phyloP scores from a whole-genome alignment of 116 monocot species.

The Iris pallida region DNA sequence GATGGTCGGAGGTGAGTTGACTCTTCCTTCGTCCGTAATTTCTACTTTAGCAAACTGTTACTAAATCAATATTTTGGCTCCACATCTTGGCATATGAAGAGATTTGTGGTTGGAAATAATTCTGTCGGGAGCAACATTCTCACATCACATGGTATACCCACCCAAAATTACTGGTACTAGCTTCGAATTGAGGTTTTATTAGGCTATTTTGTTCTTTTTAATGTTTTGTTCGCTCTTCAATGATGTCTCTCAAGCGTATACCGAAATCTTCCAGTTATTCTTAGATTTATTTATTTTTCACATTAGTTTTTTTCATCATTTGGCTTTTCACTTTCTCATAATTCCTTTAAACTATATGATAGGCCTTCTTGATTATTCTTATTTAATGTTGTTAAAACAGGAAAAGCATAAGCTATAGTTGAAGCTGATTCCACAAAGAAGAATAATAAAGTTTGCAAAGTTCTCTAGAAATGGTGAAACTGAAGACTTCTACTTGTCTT shows the following conservation, averaged over 20 bases:
- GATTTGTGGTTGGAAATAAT: slow-evolving; percentile 21
- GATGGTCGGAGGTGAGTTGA: slow-evolving; percentile 30
- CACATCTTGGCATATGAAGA: slow-evolving; percentile 11
- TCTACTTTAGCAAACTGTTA: no score
- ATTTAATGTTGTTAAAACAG: slow-evolving; percentile 13
- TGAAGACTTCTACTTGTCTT: slow-evolving; percentile 8
- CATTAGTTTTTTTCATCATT: not conserved
- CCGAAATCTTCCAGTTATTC: not conserved
- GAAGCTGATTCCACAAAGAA: slow-evolving; percentile 16
- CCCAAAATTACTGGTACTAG: slow-evolving; percentile 40
- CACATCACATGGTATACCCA: slow-evolving; percentile 26
- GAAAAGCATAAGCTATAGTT: slow-evolving; percentile 37
- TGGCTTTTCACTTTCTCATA: no score
- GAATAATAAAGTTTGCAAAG: not conserved
- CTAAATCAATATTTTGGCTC: no score
- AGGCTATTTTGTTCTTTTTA: slow-evolving; percentile 39
- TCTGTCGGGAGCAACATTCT: slow-evolving; percentile 38
- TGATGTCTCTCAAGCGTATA: slow-evolving; percentile 42
- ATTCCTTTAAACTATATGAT: not conserved
- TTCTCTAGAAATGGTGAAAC: not conserved
- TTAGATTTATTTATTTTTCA: not conserved
- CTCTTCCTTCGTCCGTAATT: not conserved
- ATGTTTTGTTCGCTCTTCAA: slow-evolving; percentile 35
- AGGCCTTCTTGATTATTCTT: not conserved
- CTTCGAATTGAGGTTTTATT: slow-evolving; percentile 38